These are phyloP conservation scores for Rubus idaeus DNA, from an alignment of 306 rosid species.

Conservation along the genomic window DNA sequence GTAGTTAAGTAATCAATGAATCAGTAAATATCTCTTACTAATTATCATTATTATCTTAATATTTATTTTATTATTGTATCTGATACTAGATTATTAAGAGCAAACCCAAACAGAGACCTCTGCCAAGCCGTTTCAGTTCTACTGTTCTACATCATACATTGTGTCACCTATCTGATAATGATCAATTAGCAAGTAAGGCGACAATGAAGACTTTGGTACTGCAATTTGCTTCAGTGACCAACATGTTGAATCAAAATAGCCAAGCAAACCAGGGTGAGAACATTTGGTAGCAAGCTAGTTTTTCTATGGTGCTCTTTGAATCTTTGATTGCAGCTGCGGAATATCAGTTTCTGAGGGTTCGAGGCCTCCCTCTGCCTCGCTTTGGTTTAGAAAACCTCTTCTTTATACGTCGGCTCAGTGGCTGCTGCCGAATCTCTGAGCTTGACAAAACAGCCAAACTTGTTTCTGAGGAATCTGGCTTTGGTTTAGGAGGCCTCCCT, in stretches of 20 bases:
- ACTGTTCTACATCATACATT: too few species aligned
- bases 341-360: neutral
- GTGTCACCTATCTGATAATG: too few species aligned
- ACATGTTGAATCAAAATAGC: neutral
- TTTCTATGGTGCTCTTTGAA: neutral
- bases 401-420: neutral
- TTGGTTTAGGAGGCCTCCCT: conserved; percentile 13
- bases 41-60: neutral
- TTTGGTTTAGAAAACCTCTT: neutral
- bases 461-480: neutral
- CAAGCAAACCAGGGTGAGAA: neutral
- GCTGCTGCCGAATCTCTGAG: neutral
- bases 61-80: neutral
- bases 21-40: neutral
- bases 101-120: neutral
- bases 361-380: neutral
- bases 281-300: neutral
- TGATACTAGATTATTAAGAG: neutral
- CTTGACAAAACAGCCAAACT: neutral
- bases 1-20: neutral
- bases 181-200: neutral
- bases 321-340: neutral
- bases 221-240: neutral
- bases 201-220: neutral
- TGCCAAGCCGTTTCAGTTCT: too few species aligned